phyloP scores from a whole-genome alignment of 495 filamentous ascomycete species.

The Penicillium robsamsonii region DNA sequence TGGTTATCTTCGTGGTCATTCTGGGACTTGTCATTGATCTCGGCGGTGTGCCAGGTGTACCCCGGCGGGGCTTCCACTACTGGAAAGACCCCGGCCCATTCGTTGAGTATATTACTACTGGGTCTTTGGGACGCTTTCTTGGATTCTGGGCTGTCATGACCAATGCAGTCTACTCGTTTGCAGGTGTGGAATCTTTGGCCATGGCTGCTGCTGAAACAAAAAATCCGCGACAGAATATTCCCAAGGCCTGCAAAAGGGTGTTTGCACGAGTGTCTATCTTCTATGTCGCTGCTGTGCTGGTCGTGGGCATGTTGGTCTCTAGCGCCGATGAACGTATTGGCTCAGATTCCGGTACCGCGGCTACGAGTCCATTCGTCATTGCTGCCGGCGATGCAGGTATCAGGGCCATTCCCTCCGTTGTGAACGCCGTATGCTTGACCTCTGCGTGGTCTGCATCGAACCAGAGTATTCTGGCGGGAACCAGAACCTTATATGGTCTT shows the following conservation, averaged over 20 bases:
- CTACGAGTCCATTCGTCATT: conserved; percentile 56
- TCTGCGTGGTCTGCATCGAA: conserved; percentile 51
- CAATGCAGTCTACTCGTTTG: conserved; percentile 58
- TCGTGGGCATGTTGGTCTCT: conserved; percentile 50
- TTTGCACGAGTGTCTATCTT: conserved; percentile 45
- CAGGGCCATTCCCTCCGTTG: conserved; percentile 48
- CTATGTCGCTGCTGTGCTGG: conserved; percentile 43
- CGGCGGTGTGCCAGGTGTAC: conserved; percentile 36
- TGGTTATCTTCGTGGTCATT: conserved; percentile 52
- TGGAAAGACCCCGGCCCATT: conserved; percentile 55
- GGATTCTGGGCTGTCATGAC: conserved; percentile 61
- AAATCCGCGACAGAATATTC: conserved; percentile 44
- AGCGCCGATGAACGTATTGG: conserved; percentile 50
- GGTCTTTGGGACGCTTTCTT: conserved; percentile 46
- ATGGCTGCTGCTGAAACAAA: conserved; percentile 51
- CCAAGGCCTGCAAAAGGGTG: conserved; percentile 45
- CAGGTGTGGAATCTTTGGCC: conserved; percentile 53
- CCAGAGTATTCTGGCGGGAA: conserved; percentile 48
- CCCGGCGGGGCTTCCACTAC: conserved; percentile 44
- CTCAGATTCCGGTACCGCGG: conserved; percentile 34
- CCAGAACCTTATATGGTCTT: conserved; percentile 46
- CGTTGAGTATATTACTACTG: conserved; percentile 44
- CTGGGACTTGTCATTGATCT: conserved; percentile 47
- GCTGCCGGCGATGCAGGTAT: conserved; percentile 41
- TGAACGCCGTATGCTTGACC: conserved; percentile 50